Evolutionary conservation across 768 basidiomycete genomes (phyloP).

Genomic region (Collybia sordida): DNA sequence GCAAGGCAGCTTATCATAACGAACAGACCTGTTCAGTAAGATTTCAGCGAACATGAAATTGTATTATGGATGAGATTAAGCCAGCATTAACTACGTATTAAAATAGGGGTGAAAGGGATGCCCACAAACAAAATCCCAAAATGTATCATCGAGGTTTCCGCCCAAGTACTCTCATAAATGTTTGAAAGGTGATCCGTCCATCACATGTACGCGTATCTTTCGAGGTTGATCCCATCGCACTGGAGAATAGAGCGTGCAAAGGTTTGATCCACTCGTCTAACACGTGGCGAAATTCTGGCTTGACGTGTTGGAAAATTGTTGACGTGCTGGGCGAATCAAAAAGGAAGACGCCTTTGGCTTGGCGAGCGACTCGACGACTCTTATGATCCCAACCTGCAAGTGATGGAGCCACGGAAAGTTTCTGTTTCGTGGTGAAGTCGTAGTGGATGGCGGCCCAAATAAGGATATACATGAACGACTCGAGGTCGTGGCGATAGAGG

Average conservation of each 20-base stretch:
- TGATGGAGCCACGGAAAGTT: background rate
- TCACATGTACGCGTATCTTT: constrained; percentile 5
- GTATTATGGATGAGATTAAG: too few relatives aligned
- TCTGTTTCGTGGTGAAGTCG: constrained; percentile 11
- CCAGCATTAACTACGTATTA: too few relatives aligned
- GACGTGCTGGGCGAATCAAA: background rate
- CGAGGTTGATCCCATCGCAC: background rate
- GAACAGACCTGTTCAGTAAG: too few relatives aligned
- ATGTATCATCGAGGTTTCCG: constrained; percentile 1
- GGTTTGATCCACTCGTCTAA: constrained; percentile 10
- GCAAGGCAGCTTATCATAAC: too few relatives aligned
- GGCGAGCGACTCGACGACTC: constrained; percentile 1
- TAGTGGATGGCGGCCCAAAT: constrained; percentile 20
- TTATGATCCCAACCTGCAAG: constrained; percentile 1
- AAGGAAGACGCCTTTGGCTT: background rate
- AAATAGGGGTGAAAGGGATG: too few relatives aligned
- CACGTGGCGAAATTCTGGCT: background rate
- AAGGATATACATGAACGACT: constrained; percentile 25
- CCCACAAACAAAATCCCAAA: too few relatives aligned
- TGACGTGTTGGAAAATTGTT: background rate
- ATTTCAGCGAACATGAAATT: too few relatives aligned
- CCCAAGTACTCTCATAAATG: constrained; percentile 16
- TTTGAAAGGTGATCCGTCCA: constrained; percentile 16
- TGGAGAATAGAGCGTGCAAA: constrained; percentile 1
- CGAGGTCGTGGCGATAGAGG: constrained; percentile 25